phyloP scores from a whole-genome alignment of 352 stramenopile genomes.

The Saprolegnia diclina region DNA sequence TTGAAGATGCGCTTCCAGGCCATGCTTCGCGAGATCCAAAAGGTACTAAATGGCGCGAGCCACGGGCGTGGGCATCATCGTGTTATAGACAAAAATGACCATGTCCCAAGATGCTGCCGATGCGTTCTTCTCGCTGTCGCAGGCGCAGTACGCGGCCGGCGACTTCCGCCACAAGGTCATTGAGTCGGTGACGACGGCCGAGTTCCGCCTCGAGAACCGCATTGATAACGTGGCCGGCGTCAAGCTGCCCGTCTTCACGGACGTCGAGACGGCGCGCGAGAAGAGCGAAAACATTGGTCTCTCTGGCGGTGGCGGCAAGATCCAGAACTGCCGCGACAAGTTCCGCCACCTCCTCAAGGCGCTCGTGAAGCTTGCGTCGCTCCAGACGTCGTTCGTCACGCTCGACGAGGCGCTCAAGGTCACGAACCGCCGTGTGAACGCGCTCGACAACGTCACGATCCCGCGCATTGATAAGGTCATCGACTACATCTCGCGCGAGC shows the following conservation, averaged over 20 bases:
- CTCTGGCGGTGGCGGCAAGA: constrained; percentile 95
- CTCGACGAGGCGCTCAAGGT: constrained; percentile 98
- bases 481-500: constrained; percentile 95
- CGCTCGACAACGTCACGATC: constrained; percentile 99
- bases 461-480: constrained; percentile 96
- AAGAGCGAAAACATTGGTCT: constrained; percentile 95
- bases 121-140: constrained; percentile 97
- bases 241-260: constrained; percentile 98
- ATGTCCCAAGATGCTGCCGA: constrained; percentile 86
- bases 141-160: constrained; percentile 97
- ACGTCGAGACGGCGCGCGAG: constrained; percentile 91
- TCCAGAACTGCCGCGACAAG: constrained; percentile 91
- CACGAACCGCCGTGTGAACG: constrained; percentile 99
- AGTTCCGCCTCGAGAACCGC: constrained; percentile 93
- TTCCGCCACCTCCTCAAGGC: constrained; percentile 77
- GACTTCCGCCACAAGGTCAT: constrained; percentile 97
- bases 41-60: constrained; percentile 36
- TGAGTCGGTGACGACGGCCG: constrained; percentile 93
- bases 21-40: constrained; percentile 84
- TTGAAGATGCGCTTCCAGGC: constrained; percentile 95
- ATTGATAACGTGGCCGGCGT: constrained; percentile 99
- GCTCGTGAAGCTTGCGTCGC: constrained; percentile 83
- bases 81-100: constrained; percentile 67
- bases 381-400: constrained; percentile 97
- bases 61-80: neutral